Evolutionary conservation across 225 moss, liverwort and hornwort species (phyloP).

Genomic region (Physcomitrium patens): DNA sequence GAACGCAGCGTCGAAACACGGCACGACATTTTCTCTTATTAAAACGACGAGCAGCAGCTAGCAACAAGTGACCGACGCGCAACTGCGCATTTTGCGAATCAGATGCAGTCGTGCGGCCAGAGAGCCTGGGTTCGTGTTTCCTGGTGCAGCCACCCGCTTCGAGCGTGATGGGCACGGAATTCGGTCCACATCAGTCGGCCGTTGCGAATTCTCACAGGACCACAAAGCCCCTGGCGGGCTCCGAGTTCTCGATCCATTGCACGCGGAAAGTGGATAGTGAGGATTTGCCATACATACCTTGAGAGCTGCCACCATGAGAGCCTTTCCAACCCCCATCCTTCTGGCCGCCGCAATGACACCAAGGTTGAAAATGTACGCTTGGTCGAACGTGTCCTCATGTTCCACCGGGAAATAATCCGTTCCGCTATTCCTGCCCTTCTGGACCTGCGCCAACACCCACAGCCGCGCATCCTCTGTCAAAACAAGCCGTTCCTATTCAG

Average conservation of each 20-base stretch:
- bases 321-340: constrained; percentile 49
- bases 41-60: no score
- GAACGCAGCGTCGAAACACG: no score
- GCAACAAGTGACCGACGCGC: no score
- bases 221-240: not conserved
- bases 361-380: constrained; percentile 57
- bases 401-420: constrained; percentile 18
- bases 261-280: not conserved
- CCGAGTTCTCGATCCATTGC: not conserved
- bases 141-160: no score
- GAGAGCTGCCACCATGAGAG: constrained; percentile 51
- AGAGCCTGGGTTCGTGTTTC: no score
- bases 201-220: not conserved
- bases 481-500: no score
- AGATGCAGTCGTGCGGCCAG: no score
- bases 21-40: no score
- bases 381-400: constrained; percentile 22
- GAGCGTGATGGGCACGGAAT: no score
- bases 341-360: constrained; percentile 35
- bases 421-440: constrained; percentile 25
- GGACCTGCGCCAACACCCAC: constrained; percentile 29
- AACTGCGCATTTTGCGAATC: no score
- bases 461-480: not conserved
- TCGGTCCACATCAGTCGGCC: no score
- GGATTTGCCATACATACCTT: constrained; percentile 18